These are phyloP conservation scores for Oxalis stricta DNA, from an alignment of 441 rosid genomes.

Conservation along the genomic window DNA sequence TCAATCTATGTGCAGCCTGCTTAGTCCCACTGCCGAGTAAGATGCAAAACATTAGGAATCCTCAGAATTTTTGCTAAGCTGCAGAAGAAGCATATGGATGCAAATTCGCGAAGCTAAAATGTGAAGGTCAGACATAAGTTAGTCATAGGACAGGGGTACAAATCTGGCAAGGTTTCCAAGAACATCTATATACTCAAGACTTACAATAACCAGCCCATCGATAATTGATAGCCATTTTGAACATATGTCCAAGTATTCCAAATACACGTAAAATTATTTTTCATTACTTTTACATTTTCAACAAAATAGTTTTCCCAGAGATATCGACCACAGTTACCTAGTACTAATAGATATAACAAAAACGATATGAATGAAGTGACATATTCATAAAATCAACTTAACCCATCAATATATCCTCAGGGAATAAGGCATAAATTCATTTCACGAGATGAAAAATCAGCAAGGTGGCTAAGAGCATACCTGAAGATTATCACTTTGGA, in stretches of 20 bases:
- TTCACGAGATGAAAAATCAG: slow-evolving; percentile 5
- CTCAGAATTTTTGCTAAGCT: slow-evolving; percentile 2
- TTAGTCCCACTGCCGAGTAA: slow-evolving; percentile 72
- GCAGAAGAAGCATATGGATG: not conserved
- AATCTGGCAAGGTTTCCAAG: too few relatives aligned
- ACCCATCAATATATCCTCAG: not conserved
- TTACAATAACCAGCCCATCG: too few relatives aligned
- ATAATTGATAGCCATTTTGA: too few relatives aligned
- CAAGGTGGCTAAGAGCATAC: slow-evolving; percentile 18
- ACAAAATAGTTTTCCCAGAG: not conserved
- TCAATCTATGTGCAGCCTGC: slow-evolving; percentile 90
- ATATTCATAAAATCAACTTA: too few relatives aligned
- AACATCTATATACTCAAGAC: too few relatives aligned
- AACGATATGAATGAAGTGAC: too few relatives aligned
- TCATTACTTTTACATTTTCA: too few relatives aligned
- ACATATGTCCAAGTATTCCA: too few relatives aligned
- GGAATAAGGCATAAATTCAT: not conserved
- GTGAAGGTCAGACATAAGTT: not conserved
- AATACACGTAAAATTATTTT: too few relatives aligned
- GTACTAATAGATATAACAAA: not conserved
- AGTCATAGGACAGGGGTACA: not conserved
- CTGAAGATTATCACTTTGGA: slow-evolving; percentile 84
- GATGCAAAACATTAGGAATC: slow-evolving; percentile 2
- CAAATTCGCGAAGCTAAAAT: slow-evolving; percentile 5
- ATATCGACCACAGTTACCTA: too few relatives aligned